phyloP scores from a whole-genome alignment of 169 alveolate species.

The Eimeria falciformis region DNA sequence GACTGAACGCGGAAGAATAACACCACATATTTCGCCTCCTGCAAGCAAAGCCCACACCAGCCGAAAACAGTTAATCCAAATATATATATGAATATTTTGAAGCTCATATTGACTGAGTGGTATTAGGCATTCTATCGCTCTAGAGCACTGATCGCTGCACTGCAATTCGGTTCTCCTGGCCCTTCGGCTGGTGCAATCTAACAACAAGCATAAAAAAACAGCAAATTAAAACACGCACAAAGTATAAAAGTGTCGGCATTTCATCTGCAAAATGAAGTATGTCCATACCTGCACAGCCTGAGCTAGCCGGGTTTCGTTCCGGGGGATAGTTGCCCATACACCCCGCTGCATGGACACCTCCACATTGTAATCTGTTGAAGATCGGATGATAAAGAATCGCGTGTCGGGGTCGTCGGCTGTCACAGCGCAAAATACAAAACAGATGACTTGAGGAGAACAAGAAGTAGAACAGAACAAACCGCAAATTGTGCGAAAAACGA shows the following conservation, averaged over 20 bases:
- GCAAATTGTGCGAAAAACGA: no score
- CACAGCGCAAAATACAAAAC: background rate
- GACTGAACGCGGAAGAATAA: background rate
- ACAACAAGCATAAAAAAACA: background rate
- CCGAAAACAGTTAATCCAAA: background rate
- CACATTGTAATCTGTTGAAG: background rate
- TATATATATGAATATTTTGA: no score
- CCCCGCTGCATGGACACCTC: background rate
- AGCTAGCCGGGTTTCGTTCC: background rate
- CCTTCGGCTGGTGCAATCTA: no score
- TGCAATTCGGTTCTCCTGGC: no score
- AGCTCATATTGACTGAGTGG: no score
- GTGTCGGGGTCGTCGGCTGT: background rate
- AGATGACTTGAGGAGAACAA: no score
- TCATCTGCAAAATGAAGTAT: no score
- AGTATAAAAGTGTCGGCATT: background rate
- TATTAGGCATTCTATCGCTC: no score
- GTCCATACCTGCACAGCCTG: background rate
- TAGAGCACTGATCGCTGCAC: no score
- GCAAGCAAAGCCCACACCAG: background rate
- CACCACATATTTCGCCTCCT: background rate
- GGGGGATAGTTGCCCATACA: background rate
- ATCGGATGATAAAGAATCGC: background rate
- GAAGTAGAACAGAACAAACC: no score
- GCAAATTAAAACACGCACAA: background rate